phyloP scores from a whole-genome alignment of 345 rosid species.

The Salix caprea region DNA sequence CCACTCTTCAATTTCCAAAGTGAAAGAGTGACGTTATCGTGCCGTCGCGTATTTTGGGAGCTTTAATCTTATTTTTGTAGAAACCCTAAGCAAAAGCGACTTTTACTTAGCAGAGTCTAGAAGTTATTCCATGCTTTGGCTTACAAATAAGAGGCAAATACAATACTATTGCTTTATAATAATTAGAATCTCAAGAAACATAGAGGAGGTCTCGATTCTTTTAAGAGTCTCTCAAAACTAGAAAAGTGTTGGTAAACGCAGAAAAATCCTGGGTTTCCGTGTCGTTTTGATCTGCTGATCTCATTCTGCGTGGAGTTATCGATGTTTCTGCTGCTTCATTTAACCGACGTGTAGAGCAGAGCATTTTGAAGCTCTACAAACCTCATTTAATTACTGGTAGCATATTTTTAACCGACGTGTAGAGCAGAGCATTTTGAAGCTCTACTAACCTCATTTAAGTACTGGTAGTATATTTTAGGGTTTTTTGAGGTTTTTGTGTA shows the following conservation, averaged over 20 bases:
- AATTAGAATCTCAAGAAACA: not conserved
- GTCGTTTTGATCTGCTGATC: conserved; percentile 23
- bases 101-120: conserved; percentile 42
- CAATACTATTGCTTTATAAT: conserved; percentile 19
- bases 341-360: not conserved
- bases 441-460: not conserved
- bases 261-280: conserved; percentile 22
- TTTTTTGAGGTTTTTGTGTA: not conserved
- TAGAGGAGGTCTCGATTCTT: not conserved
- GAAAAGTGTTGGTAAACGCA: conserved; percentile 20
- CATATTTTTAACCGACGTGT: not conserved
- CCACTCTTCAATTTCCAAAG: not conserved
- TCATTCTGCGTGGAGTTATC: not conserved
- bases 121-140: conserved; percentile 64
- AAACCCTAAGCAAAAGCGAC: conserved; percentile 30
- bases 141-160: conserved; percentile 32
- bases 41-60: conserved; percentile 47
- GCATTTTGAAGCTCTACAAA: conserved; percentile 3
- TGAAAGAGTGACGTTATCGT: conserved; percentile 32
- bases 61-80: conserved; percentile 29
- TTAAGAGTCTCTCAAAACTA: conserved; percentile 17
- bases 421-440: not conserved
- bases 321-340: conserved; percentile 1
- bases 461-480: not conserved
- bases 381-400: too few species aligned